These are phyloP conservation scores for Penicillium sp. DNA, from an alignment of 2,329 filamentous ascomycete species.

Conservation along the genomic window DNA sequence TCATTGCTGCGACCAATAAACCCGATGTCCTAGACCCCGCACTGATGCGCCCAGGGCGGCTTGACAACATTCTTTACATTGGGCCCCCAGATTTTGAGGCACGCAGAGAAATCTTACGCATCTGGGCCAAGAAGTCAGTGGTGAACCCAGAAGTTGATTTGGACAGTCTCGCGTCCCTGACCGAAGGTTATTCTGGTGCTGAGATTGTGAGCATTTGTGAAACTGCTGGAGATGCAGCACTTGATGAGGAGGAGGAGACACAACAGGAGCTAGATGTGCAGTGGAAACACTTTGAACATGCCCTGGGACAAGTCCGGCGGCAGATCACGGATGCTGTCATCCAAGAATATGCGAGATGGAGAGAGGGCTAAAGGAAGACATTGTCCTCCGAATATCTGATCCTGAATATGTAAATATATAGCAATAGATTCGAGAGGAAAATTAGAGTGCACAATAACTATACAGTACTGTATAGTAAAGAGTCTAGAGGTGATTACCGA, in stretches of 20 bases:
- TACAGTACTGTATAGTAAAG: too few species aligned
- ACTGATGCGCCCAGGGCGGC: slow-evolving; percentile 76
- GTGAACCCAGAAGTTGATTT: slow-evolving; percentile 64
- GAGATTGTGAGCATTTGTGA: slow-evolving; percentile 66
- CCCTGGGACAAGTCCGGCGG: slow-evolving; percentile 48
- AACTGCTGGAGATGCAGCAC: slow-evolving; percentile 48
- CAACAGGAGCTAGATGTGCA: slow-evolving; percentile 37
- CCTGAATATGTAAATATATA: too few species aligned
- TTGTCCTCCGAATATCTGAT: too few species aligned
- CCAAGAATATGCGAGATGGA: slow-evolving; percentile 57
- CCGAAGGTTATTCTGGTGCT: slow-evolving; percentile 79
- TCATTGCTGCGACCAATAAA: slow-evolving; percentile 87
- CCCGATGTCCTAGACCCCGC: slow-evolving; percentile 83
- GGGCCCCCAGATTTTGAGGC: slow-evolving; percentile 72
- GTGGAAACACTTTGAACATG: slow-evolving; percentile 44
- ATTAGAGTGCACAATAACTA: background rate
- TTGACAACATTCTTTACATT: slow-evolving; percentile 82
- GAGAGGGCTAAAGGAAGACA: slow-evolving; percentile 20
- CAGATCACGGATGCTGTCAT: slow-evolving; percentile 61
- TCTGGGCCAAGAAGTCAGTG: slow-evolving; percentile 60
- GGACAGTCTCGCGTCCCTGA: slow-evolving; percentile 57
- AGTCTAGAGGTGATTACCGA: slow-evolving; percentile 19
- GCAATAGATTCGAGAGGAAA: background rate
- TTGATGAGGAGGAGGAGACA: slow-evolving; percentile 51
- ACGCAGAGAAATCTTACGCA: slow-evolving; percentile 69